These are phyloP conservation scores for Emydomyces testavorans DNA, from an alignment of 2,329 filamentous ascomycete genomes.

Conservation along the genomic window DNA sequence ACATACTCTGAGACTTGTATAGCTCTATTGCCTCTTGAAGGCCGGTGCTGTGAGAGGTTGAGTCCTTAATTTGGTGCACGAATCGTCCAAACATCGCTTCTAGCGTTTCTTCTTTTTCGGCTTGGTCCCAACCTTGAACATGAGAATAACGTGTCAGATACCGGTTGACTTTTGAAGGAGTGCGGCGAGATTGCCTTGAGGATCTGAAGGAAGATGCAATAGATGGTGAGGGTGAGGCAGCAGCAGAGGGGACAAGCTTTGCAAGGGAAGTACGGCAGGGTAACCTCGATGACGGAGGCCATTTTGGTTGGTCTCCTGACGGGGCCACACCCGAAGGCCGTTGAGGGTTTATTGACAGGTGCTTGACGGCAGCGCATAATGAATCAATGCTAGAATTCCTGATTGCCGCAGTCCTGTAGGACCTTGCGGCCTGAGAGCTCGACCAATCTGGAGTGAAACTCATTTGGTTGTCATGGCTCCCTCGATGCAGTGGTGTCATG, in stretches of 20 bases:
- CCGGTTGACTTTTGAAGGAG: constrained; percentile 31
- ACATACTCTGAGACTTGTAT: constrained; percentile 60
- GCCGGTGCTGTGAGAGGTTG: constrained; percentile 54
- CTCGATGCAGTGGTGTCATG: constrained; percentile 15
- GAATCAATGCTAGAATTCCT: constrained; percentile 25
- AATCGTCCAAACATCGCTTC: constrained; percentile 62
- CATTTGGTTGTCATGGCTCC: constrained; percentile 20
- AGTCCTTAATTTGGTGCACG: constrained; percentile 58
- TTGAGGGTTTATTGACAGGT: constrained; percentile 18
- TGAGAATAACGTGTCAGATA: constrained; percentile 68
- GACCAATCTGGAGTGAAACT: constrained; percentile 21
- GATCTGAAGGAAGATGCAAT: constrained; percentile 23
- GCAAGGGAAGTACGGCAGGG: constrained; percentile 12
- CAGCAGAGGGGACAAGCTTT: constrained; percentile 19
- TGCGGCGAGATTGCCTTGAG: constrained; percentile 15
- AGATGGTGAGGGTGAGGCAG: constrained; percentile 23
- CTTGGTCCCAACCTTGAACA: constrained; percentile 66
- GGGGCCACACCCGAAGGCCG: constrained; percentile 1
- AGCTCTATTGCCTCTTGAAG: constrained; percentile 60
- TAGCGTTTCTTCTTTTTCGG: constrained; percentile 63
- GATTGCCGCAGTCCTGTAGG: neutral
- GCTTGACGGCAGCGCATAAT: constrained; percentile 29
- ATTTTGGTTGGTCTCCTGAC: neutral
- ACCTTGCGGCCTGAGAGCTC: constrained; percentile 21
- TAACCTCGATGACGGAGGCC: constrained; percentile 2